phyloP scores from a whole-genome alignment of 164 flowering plant genomes.

The Vitis vinifera region ASM3070453v1 NC_081808.1:2390501-2391000 shows the following conservation, averaged over 20 bases:
- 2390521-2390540: neutral
- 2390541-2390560: neutral
- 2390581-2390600: slow-evolving; percentile 4
- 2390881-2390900: neutral
- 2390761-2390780: slow-evolving; percentile 16
- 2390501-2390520: too few species aligned
- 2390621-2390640: neutral
- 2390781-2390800: slow-evolving; percentile 31
- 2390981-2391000: too few species aligned
- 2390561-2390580: neutral
- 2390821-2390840: slow-evolving; percentile 41
- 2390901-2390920: too few species aligned
- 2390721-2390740: slow-evolving; percentile 27
- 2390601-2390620: slow-evolving; percentile 21
- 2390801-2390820: slow-evolving; percentile 59
- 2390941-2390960: too few species aligned
- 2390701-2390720: slow-evolving; percentile 37
- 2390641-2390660: slow-evolving; percentile 4
- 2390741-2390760: slow-evolving; percentile 16
- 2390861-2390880: slow-evolving; percentile 7
- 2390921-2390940: too few species aligned
- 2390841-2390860: slow-evolving; percentile 36
- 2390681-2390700: slow-evolving; percentile 31
- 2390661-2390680: slow-evolving; percentile 26
- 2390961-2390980: too few species aligned